These are phyloP conservation scores for Pontederia paniculata DNA, from an alignment of 176 grass and related monocot species.

Conservation along the genomic window DNA sequence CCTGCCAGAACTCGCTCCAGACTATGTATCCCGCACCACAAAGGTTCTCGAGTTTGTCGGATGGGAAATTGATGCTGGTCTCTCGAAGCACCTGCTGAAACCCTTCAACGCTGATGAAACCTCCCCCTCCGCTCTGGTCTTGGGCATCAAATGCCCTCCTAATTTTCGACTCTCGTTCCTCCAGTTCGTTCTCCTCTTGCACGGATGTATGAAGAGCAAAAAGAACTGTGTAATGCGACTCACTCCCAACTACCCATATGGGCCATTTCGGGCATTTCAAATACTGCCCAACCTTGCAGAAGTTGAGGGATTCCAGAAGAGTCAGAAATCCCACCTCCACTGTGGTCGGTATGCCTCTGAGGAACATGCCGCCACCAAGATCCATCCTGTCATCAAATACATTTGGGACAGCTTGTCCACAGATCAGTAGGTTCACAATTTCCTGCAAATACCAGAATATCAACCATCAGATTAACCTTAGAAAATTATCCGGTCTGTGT, in stretches of 20 bases:
- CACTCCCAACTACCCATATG: constrained; percentile 98
- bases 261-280: constrained; percentile 91
- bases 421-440: constrained; percentile 98
- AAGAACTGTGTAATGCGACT: constrained; percentile 96
- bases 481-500: no score
- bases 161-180: constrained; percentile 75
- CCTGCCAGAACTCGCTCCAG: constrained; percentile 98
- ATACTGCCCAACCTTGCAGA: constrained; percentile 90
- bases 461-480: no score
- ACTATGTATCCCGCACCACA: constrained; percentile 76
- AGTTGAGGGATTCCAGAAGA: constrained; percentile 87
- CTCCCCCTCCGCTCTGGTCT: constrained; percentile 92
- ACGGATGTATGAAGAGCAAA: constrained; percentile 66
- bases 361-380: constrained; percentile 87
- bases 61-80: constrained; percentile 48
- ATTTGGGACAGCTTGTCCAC: constrained; percentile 89
- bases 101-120: constrained; percentile 66
- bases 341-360: constrained; percentile 69
- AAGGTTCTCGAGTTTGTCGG: constrained; percentile 62
- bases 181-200: constrained; percentile 91
- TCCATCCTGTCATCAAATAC: constrained; percentile 99
- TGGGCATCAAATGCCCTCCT: constrained; percentile 80
- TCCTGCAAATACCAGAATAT: constrained; percentile 38
- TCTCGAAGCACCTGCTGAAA: constrained; percentile 78
- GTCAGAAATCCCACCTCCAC: constrained; percentile 92